Evolutionary conservation across 331 rosid species (phyloP).

Genomic region (Cucumis variabilis): DNA sequence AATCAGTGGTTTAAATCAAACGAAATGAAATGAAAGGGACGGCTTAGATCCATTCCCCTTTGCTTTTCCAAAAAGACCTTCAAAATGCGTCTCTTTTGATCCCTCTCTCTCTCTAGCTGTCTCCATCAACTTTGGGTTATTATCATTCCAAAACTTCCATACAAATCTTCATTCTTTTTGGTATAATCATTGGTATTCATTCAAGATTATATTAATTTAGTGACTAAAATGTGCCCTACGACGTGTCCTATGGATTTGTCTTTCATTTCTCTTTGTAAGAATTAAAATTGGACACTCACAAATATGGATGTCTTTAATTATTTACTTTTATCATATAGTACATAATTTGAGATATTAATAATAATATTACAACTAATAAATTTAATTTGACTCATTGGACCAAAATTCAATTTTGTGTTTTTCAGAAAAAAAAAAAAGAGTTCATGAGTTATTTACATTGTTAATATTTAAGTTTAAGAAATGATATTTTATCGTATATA

Average conservation of each 20-base stretch:
- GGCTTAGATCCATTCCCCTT: conserved; percentile 25
- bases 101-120: neutral
- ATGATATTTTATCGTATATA: too few species aligned
- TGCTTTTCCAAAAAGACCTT: neutral
- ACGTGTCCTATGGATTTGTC: neutral
- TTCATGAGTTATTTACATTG: too few species aligned
- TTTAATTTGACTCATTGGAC: too few species aligned
- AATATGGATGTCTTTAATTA: neutral
- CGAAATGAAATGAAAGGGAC: neutral
- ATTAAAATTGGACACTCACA: neutral
- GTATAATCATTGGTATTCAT: too few species aligned
- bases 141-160: neutral
- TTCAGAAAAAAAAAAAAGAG: too few species aligned
- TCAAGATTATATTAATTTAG: neutral
- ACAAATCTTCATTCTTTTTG: neutral
- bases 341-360: too few species aligned
- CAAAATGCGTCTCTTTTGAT: neutral
- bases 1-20: neutral
- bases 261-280: neutral
- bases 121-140: neutral
- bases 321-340: too few species aligned
- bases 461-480: too few species aligned
- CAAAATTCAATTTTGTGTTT: too few species aligned
- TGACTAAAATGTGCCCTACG: neutral
- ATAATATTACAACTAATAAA: too few species aligned